Conservation (phyloP, 352 stramenopile species). For the Thalassiosira pacifica region DNA sequence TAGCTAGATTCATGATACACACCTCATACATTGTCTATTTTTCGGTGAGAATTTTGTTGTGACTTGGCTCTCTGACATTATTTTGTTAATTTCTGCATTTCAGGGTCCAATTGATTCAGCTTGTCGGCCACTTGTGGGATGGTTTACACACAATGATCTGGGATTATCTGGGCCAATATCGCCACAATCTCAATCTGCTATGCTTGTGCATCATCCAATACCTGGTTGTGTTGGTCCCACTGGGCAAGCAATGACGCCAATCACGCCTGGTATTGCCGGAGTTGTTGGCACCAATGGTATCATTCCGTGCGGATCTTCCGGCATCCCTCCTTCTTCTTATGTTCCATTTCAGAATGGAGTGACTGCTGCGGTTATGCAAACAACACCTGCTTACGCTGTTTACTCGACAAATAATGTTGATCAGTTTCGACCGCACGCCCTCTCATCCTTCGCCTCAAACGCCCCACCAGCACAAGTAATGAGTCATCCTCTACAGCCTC, state of each 20-base stretch:
- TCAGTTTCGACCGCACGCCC: no score
- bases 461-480: neutral
- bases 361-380: no score
- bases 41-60: no score
- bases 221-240: neutral
- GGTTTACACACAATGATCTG: slow-evolving; percentile 75
- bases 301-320: no score
- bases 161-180: neutral
- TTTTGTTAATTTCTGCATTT: neutral
- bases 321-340: no score
- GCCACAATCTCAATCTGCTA: neutral
- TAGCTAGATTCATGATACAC: neutral
- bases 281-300: no score
- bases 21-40: no score
- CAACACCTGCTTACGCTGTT: no score
- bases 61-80: neutral
- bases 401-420: no score
- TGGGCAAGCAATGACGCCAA: neutral
- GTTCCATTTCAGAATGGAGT: neutral
- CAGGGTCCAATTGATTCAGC: slow-evolving; percentile 63
- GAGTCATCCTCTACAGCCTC: neutral
- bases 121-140: slow-evolving; percentile 72
- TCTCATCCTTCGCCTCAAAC: no score
- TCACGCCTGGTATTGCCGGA: no score
- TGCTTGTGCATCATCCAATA: neutral